Base-by-base conservation (phyloP, 805 yeast species). In the Metahyphopichia silvanorum region DNA sequence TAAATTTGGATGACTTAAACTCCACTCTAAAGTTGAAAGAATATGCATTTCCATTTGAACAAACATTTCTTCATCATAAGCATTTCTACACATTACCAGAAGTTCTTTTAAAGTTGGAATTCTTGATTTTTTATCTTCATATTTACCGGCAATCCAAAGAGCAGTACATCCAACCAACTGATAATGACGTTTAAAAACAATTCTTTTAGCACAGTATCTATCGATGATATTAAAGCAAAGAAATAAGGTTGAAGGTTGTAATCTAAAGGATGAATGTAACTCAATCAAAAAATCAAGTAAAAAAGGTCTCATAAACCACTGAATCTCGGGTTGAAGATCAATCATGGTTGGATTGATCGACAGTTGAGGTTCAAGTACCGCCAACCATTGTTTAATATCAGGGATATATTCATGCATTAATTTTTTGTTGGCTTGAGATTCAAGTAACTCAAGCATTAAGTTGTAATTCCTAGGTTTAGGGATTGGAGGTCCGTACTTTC, bases 21-120 rank as follows among this genome's bases (percentile, higher is more conserved):
- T 53, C 74, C 74, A 67, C 36, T 66, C 72, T 48, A 88, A 71
- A 4, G 84, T 84, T 42, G 73, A 69, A 51, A 81, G 66, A 36
- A 82, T 77, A 50, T 84, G 91, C 46, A 76, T 65, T 57, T 84
- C 94, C 73, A 67, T 67, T 46, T 67, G 73, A 18, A 66, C 53
- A 38, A 67, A 66, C 74, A 69, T 69, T 38, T 68, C 73, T 40
- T 68, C 74, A 37, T 76, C 81, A 45, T 75, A 76, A 12, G 77
- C 79, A 45, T 69, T 71, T 28, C 80, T 64, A 42, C 80, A 76
- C 79, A 76, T 74, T 35, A 69, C 54, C 8, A 73, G 58, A 40
- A 76, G 56, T 44, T 76, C 82, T 30, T 67, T 60, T 31, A 76
- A 57, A 3, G 77, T 73, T 16, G 82, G 82, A 4, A 76, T 78